Evolutionary conservation across 257 asterid genomes (phyloP).

Genomic region (Phtheirospermum japonicum): DNA sequence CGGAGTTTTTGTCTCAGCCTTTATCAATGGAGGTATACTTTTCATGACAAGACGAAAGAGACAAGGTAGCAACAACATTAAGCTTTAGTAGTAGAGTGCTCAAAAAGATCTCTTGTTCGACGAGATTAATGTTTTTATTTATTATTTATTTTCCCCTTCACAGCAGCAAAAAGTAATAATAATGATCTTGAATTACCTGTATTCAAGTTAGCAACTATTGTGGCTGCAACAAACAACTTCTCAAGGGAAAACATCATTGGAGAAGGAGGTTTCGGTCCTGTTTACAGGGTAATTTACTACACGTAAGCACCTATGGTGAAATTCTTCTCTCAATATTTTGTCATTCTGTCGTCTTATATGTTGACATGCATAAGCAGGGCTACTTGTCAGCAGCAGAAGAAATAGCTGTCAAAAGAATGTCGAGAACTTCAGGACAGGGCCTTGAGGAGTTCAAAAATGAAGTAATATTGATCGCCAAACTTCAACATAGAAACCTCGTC

Average conservation of each 20-base stretch:
- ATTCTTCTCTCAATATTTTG: no score
- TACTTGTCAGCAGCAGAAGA: not conserved
- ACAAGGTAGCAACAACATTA: not conserved
- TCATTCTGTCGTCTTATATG: not conserved
- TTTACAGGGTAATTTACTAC: not conserved
- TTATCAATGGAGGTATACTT: slow-evolving; percentile 10
- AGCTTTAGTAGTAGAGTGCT: not conserved
- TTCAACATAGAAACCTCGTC: not conserved
- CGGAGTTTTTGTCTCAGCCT: slow-evolving; percentile 21
- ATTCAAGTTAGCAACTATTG: slow-evolving; percentile 22
- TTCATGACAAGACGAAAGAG: slow-evolving; percentile 3
- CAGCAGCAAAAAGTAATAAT: not conserved
- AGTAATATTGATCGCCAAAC: not conserved
- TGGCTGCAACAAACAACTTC: slow-evolving; percentile 30
- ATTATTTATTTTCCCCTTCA: not conserved
- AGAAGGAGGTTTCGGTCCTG: slow-evolving; percentile 25
- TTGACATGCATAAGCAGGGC: not conserved
- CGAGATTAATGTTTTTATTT: no score
- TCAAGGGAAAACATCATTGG: slow-evolving; percentile 28
- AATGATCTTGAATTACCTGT: slow-evolving; percentile 37
- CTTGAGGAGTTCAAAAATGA: not conserved
- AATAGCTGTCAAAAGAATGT: not conserved
- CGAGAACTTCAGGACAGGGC: not conserved
- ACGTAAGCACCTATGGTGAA: not conserved
- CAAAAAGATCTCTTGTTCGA: not conserved